Conservation (phyloP, 257 asterid genomes). For the Ilex asprella region DNA sequence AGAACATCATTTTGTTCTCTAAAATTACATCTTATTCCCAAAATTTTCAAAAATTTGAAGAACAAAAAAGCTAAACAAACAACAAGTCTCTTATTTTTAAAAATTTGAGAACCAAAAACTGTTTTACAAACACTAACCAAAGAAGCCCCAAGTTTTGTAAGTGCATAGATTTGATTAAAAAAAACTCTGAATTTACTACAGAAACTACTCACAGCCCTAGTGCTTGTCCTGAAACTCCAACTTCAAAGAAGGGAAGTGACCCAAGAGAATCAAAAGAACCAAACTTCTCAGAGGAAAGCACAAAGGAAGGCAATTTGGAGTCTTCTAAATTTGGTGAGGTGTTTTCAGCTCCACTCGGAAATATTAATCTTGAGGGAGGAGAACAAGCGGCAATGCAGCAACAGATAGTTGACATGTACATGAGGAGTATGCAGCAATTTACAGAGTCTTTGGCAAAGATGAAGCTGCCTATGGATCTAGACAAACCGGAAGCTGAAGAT, state of each 20-base stretch:
- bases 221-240: conserved; percentile 16
- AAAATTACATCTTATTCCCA: too few species aligned
- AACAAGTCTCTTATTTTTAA: too few species aligned
- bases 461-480: conserved; percentile 65
- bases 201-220: conserved; percentile 1
- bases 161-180: too few species aligned
- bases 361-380: conserved; percentile 32
- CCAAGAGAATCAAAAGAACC: conserved; percentile 9
- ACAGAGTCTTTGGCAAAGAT: conserved; percentile 63
- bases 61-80: too few species aligned
- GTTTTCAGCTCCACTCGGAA: conserved; percentile 25
- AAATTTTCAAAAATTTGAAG: too few species aligned
- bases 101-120: too few species aligned
- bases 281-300: conserved; percentile 12
- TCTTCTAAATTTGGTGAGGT: not conserved
- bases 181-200: not conserved
- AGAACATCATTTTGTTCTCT: too few species aligned
- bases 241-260: conserved; percentile 17
- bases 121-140: too few species aligned
- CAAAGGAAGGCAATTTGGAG: conserved; percentile 9
- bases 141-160: too few species aligned
- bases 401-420: conserved; percentile 68
- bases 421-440: conserved; percentile 79
- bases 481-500: conserved; percentile 19
- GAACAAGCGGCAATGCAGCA: conserved; percentile 60